These are phyloP conservation scores for Cetraspora pellucida DNA, from an alignment of 192 early-diverging fungal species.

Conservation along the genomic window DNA sequence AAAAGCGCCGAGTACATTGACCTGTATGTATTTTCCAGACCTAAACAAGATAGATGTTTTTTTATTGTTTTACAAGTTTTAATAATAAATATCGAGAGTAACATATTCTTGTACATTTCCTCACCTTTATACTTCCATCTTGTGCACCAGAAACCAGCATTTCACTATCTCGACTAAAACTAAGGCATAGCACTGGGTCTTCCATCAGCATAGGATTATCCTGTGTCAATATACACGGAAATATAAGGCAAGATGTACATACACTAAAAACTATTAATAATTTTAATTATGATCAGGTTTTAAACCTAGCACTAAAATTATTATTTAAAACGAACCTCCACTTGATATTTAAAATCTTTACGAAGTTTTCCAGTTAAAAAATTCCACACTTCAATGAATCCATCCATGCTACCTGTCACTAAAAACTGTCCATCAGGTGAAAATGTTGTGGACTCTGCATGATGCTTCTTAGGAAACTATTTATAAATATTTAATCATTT, in stretches of 20 bases:
- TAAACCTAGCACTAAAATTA: background rate
- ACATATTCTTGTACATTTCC: background rate
- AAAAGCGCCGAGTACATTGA: constrained; percentile 67
- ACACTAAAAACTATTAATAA: constrained; percentile 18
- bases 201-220: constrained; percentile 94
- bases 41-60: constrained; percentile 32
- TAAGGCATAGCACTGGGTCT: constrained; percentile 72
- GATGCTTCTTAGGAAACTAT: constrained; percentile 88
- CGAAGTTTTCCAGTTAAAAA: constrained; percentile 88
- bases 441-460: constrained; percentile 76
- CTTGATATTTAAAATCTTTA: constrained; percentile 88
- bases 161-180: constrained; percentile 79
- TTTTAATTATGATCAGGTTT: background rate
- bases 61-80: background rate
- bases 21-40: constrained; percentile 86
- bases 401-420: constrained; percentile 88
- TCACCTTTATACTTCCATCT: constrained; percentile 84
- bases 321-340: constrained; percentile 56
- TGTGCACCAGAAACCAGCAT: constrained; percentile 80
- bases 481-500: background rate
- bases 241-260: too few relatives aligned
- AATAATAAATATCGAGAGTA: background rate
- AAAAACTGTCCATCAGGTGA: constrained; percentile 83
- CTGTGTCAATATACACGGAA: constrained; percentile 36
- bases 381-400: constrained; percentile 97